Evolutionary conservation across 2,329 filamentous ascomycete genomes (phyloP).

Genomic region (Cercospora sp.): DNA sequence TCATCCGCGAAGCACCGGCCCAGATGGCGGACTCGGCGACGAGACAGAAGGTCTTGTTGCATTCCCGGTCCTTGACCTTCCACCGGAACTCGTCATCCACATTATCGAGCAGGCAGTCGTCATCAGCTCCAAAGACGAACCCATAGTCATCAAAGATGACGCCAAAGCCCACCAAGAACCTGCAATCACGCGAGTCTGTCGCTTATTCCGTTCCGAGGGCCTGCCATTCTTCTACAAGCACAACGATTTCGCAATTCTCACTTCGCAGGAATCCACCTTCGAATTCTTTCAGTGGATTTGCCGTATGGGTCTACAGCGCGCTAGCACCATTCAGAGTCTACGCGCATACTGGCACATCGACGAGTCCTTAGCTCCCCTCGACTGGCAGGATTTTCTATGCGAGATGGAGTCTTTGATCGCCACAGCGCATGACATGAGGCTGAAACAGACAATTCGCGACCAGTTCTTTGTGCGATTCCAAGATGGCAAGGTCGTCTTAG

Average conservation of each 20-base stretch:
- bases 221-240: not conserved
- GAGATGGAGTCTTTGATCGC: no score
- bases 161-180: not conserved
- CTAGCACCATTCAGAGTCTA: not conserved
- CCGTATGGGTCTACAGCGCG: not conserved
- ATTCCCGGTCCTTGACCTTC: not conserved
- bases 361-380: no score
- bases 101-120: not conserved
- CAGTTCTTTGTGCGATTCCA: not conserved
- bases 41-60: not conserved
- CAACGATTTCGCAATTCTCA: not conserved
- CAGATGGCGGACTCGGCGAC: not conserved
- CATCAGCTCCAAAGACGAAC: not conserved
- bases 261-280: not conserved
- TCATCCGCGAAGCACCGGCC: not conserved
- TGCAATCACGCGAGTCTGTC: not conserved
- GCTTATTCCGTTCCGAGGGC: not conserved
- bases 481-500: not conserved
- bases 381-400: no score
- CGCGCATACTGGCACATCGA: not conserved
- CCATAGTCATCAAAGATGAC: not conserved
- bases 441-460: not conserved
- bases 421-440: not conserved
- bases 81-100: not conserved
- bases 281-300: not conserved